phyloP scores from a whole-genome alignment of 164 flowering plant genomes.

The Magnolia kwangsiensis region DNA sequence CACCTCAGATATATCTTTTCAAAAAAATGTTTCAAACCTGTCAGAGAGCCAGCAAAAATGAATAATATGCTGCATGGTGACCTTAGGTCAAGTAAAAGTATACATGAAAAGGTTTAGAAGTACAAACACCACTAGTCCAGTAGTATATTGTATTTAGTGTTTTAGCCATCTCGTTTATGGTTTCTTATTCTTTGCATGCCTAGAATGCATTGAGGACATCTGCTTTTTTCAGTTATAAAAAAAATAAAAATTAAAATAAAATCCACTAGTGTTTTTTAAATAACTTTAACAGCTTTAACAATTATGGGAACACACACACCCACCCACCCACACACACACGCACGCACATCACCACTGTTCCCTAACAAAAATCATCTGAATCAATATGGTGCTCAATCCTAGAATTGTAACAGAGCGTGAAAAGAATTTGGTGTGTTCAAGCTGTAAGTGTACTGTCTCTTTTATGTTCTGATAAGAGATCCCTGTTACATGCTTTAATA shows the following conservation, averaged over 20 bases:
- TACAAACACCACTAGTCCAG: not conserved
- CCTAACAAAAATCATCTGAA: not conserved
- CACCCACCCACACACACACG: no score
- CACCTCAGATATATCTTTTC: not conserved
- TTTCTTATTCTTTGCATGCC: not conserved
- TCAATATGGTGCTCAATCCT: not conserved
- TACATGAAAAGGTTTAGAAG: not conserved
- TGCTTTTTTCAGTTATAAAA: no score
- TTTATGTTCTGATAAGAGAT: not conserved
- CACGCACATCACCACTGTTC: no score
- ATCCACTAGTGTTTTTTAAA: no score
- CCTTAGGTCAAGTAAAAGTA: not conserved
- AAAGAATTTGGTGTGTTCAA: not conserved
- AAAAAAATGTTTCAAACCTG: no score
- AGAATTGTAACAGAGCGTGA: not conserved
- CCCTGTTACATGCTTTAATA: not conserved
- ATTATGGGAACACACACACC: no score
- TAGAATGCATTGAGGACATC: not conserved
- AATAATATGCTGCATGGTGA: not conserved
- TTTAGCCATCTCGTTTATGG: not conserved
- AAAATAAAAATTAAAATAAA: no score
- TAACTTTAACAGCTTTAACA: no score
- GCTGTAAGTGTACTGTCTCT: not conserved
- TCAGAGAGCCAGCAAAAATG: not conserved
- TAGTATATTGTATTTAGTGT: not conserved